A percentile compares a stretch with the other conserved stretches of the same genome.
Conservation (phyloP, 768 basidiomycete genomes). For the Asterophora lycoperdoides region DNA sequence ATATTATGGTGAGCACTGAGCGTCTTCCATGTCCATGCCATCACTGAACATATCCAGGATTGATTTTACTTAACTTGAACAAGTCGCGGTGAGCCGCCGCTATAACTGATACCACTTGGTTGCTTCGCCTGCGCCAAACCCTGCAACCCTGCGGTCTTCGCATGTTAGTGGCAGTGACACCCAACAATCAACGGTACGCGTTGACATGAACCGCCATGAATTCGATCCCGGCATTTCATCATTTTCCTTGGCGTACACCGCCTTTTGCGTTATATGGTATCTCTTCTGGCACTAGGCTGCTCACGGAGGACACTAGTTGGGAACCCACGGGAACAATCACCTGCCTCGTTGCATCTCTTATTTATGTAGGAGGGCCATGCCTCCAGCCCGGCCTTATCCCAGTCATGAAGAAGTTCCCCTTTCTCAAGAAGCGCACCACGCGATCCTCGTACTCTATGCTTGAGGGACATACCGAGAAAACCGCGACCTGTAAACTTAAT, state of each 20-base stretch:
- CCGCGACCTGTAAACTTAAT: background rate
- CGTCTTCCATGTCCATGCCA: background rate
- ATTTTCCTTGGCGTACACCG: background rate
- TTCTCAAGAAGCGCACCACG: background rate
- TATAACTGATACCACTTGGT: background rate
- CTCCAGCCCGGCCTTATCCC: background rate
- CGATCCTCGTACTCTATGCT: background rate
- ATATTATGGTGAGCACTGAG: background rate
- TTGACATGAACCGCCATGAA: background rate
- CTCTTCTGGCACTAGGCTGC: background rate
- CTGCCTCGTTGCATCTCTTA: background rate
- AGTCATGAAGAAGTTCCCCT: background rate
- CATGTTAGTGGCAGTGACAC: no score
- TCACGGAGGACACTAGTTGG: background rate
- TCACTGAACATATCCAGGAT: background rate
- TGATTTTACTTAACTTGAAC: background rate
- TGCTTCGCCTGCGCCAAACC: background rate
- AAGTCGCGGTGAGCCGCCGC: background rate
- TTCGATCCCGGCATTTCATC: background rate
- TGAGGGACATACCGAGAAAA: slow-evolving; percentile 7
- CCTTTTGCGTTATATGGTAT: background rate
- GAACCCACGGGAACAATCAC: background rate
- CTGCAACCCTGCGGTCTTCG: background rate
- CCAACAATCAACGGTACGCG: background rate
- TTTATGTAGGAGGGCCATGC: background rate